Conservation (phyloP, 257 asterid species). For the Solanum sitiens region DNA sequence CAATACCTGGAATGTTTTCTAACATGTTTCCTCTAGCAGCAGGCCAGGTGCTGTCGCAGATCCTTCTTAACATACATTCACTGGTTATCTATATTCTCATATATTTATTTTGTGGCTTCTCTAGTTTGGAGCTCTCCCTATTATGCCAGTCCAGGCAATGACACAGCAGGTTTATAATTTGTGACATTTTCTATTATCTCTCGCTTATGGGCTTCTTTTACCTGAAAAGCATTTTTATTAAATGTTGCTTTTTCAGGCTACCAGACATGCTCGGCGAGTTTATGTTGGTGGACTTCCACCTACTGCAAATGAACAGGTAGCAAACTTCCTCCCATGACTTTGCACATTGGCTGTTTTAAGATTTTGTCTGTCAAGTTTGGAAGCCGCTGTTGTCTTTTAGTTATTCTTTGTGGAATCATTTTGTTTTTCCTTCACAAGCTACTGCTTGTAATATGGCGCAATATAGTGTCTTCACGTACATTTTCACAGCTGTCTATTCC, state of each 20-base stretch:
- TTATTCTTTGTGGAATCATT: not conserved
- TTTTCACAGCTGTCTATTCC: not conserved
- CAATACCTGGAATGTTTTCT: conserved; percentile 76
- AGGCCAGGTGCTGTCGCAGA: conserved; percentile 49
- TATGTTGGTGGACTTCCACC: conserved; percentile 98
- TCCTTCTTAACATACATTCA: not conserved
- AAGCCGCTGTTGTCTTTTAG: not conserved
- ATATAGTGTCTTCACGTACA: not conserved
- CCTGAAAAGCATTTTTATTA: not conserved
- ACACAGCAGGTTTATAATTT: conserved; percentile 73
- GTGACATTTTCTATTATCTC: not conserved
- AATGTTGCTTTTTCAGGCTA: conserved; percentile 53
- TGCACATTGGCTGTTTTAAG: not conserved
- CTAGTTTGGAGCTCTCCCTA: conserved; percentile 66
- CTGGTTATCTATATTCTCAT: not conserved
- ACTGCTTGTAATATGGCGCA: not conserved
- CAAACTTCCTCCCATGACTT: not conserved
- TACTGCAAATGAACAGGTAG: conserved; percentile 91
- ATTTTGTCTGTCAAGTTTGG: not conserved
- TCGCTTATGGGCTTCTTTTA: not conserved
- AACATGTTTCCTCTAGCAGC: conserved; percentile 63
- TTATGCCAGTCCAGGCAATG: conserved; percentile 94
- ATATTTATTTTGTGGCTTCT: conserved; percentile 2
- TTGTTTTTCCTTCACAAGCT: not conserved
- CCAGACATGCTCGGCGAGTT: conserved; percentile 92